Conservation (phyloP, 768 basidiomycete species). For the Neoboletus magnificus region DNA sequence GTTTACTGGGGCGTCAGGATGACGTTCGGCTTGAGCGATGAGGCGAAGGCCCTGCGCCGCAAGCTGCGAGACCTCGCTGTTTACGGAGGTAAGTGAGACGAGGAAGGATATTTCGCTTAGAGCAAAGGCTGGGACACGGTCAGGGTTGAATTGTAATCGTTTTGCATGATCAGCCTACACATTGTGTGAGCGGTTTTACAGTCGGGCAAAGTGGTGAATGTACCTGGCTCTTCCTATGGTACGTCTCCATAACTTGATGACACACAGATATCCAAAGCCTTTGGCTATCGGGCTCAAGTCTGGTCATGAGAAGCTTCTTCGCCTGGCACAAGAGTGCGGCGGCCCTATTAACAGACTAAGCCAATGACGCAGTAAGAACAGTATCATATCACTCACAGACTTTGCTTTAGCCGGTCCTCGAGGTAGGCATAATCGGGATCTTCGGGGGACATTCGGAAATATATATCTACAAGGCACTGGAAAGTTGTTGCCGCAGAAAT, state of each 20-base stretch:
- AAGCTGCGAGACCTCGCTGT: constrained; percentile 60
- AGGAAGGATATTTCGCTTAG: constrained; percentile 72
- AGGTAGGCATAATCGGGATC: constrained; percentile 38
- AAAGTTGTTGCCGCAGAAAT: constrained; percentile 54
- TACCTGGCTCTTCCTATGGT: constrained; percentile 48
- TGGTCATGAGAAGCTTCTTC: constrained; percentile 55
- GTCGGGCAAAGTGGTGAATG: constrained; percentile 8
- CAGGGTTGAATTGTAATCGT: constrained; percentile 47
- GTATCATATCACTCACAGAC: constrained; percentile 40
- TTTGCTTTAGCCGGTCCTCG: constrained; percentile 43
- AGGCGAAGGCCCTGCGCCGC: constrained; percentile 69
- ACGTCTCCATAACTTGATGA: constrained; percentile 57
- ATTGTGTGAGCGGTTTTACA: constrained; percentile 5
- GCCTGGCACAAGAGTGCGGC: constrained; percentile 43
- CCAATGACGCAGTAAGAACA: not conserved
- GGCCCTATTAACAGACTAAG: constrained; percentile 14
- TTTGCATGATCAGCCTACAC: constrained; percentile 42
- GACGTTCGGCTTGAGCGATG: constrained; percentile 63
- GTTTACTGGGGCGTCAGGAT: constrained; percentile 53
- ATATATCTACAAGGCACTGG: constrained; percentile 40
- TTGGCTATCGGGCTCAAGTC: constrained; percentile 59
- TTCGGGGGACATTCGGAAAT: constrained; percentile 41
- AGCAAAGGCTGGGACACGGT: constrained; percentile 60
- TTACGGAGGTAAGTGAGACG: constrained; percentile 66
- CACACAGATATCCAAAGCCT: constrained; percentile 67